These are phyloP conservation scores for Glarea lozoyensis DNA, from an alignment of 495 filamentous ascomycete species.

Conservation along the genomic window DNA sequence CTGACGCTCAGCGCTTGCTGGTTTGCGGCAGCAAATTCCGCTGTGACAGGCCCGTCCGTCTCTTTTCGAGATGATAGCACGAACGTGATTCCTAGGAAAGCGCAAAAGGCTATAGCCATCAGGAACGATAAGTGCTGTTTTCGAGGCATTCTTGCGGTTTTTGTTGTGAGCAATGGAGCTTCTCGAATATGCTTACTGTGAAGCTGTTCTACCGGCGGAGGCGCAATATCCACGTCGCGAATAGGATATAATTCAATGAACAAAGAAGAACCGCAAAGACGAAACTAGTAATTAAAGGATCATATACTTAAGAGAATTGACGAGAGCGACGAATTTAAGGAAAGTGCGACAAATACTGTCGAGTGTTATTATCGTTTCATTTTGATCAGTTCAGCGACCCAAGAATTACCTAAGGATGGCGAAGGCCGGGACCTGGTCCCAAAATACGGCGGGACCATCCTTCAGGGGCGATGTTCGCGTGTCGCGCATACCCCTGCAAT, in stretches of 20 bases:
- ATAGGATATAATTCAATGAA: constrained; percentile 8
- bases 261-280: constrained; percentile 2
- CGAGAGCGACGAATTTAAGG: no score
- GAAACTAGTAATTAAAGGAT: no score
- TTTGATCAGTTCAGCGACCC: no score
- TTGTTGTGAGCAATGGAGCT: neutral
- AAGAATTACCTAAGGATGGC: no score
- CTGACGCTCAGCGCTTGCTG: constrained; percentile 17
- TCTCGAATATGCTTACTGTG: neutral
- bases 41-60: constrained; percentile 9
- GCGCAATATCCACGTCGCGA: neutral
- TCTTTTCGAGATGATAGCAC: constrained; percentile 21
- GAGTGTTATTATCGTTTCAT: no score
- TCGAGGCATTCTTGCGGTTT: constrained; percentile 28
- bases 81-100: constrained; percentile 30
- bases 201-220: neutral
- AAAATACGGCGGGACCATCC: no score
- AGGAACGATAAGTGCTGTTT: constrained; percentile 32
- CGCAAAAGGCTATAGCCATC: constrained; percentile 23
- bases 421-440: no score
- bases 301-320: no score
- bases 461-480: no score
- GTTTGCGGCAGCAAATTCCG: constrained; percentile 18
- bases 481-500: no score
- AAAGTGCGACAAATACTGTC: no score